Percentiles rank a stretch among this genome's conserved stretches.
Evolutionary conservation across 306 rosid genomes (phyloP).

Genomic region (Prunus salicina): DNA sequence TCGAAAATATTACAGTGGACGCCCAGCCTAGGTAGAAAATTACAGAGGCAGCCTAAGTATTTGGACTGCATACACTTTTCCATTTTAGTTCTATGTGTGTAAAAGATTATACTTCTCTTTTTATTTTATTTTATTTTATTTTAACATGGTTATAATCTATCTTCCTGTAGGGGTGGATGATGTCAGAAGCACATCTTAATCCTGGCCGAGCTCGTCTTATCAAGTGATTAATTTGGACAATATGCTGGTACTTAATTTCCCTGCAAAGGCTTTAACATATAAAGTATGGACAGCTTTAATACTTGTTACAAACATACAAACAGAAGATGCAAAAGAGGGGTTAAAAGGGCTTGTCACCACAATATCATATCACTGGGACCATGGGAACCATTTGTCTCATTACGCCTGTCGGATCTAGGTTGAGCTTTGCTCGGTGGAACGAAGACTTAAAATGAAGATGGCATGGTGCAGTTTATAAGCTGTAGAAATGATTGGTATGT

Average conservation of each 20-base stretch:
- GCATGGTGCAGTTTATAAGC: neutral
- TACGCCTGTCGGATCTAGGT: neutral
- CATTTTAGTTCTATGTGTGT: neutral
- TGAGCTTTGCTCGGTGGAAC: neutral
- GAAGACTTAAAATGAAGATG: neutral
- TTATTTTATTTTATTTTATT: neutral
- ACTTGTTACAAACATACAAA: neutral
- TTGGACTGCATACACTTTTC: neutral
- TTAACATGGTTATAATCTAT: neutral
- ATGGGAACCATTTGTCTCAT: slow-evolving; percentile 26
- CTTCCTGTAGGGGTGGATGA: slow-evolving; percentile 77
- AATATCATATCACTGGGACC: slow-evolving; percentile 1
- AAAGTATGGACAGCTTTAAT: slow-evolving; percentile 7
- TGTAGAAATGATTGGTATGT: neutral
- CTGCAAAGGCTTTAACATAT: slow-evolving; percentile 23
- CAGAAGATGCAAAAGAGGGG: slow-evolving; percentile 3
- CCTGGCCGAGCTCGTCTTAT: slow-evolving; percentile 91
- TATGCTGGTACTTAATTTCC: slow-evolving; percentile 19
- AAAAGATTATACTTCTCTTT: neutral
- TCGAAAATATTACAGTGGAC: neutral
- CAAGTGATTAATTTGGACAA: slow-evolving; percentile 28
- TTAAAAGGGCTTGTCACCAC: neutral
- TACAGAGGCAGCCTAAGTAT: neutral
- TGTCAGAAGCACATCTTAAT: slow-evolving; percentile 90
- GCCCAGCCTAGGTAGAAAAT: neutral